These are phyloP conservation scores for Dalbergia cultrata DNA, from an alignment of 306 rosid species.

Conservation along the genomic window DNA sequence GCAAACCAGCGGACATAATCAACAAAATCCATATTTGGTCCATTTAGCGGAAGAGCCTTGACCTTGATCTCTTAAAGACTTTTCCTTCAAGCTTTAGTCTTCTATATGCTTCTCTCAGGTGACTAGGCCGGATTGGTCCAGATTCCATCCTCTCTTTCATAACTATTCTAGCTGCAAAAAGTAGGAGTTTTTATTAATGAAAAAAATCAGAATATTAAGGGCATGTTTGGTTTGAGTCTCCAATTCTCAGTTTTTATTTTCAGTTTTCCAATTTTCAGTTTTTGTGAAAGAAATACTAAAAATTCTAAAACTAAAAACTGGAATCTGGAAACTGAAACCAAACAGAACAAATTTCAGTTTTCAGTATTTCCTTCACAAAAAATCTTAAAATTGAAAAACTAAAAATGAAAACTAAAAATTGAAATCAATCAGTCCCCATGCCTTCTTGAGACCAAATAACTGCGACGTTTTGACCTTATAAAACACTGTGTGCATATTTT, in stretches of 20 bases:
- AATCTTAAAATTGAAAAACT: too few relatives aligned
- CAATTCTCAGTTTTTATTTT: too few relatives aligned
- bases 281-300: too few relatives aligned
- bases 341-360: too few relatives aligned
- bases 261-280: too few relatives aligned
- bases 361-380: too few relatives aligned
- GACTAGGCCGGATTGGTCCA: constrained; percentile 85
- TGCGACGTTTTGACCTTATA: constrained; percentile 17
- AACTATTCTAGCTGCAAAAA: constrained; percentile 75
- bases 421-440: too few relatives aligned
- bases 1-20: constrained; percentile 18
- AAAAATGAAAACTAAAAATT: too few relatives aligned
- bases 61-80: constrained; percentile 74
- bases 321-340: too few relatives aligned
- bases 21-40: constrained; percentile 26
- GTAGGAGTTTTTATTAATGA: constrained; percentile 16
- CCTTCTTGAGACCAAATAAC: constrained; percentile 7
- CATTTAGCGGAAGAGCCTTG: constrained; percentile 78
- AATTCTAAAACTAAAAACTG: too few relatives aligned
- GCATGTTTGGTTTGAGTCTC: too few relatives aligned
- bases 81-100: constrained; percentile 93
- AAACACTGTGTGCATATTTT: background rate
- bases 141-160: constrained; percentile 91
- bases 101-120: constrained; percentile 88
- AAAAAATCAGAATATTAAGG: constrained; percentile 32